These are phyloP conservation scores for Sedum album DNA, from an alignment of 164 flowering plant species.

Conservation along the genomic window DNA sequence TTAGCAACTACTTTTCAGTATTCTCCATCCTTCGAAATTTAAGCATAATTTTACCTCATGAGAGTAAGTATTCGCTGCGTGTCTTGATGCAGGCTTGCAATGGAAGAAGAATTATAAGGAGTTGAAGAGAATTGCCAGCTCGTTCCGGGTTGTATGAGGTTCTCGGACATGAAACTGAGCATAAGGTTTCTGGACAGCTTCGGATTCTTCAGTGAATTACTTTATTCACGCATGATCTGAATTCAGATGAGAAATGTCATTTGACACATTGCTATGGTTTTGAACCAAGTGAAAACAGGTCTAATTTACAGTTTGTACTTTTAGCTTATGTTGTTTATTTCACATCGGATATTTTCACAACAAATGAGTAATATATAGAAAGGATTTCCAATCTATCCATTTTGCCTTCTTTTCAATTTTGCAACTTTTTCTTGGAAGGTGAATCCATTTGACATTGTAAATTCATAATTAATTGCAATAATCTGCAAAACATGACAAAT, in stretches of 20 bases:
- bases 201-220: background rate
- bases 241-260: background rate
- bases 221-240: background rate
- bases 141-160: slow-evolving; percentile 66
- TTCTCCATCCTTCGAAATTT: background rate
- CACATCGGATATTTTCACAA: too few species aligned
- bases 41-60: too few species aligned
- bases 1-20: background rate
- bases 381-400: too few species aligned
- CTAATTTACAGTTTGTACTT: too few species aligned
- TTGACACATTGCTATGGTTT: background rate
- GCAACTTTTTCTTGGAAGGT: too few species aligned
- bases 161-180: background rate
- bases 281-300: too few species aligned
- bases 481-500: too few species aligned
- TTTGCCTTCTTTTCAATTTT: too few species aligned
- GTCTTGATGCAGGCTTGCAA: slow-evolving; percentile 62
- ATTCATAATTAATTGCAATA: too few species aligned
- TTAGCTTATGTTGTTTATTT: too few species aligned
- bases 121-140: slow-evolving; percentile 60
- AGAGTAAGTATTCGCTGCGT: background rate
- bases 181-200: background rate
- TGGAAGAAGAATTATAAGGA: slow-evolving; percentile 87
- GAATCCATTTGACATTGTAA: too few species aligned
- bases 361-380: too few species aligned